phyloP scores from a whole-genome alignment of 73 alveolate genomes.

The Uronychia setigera region DNA sequence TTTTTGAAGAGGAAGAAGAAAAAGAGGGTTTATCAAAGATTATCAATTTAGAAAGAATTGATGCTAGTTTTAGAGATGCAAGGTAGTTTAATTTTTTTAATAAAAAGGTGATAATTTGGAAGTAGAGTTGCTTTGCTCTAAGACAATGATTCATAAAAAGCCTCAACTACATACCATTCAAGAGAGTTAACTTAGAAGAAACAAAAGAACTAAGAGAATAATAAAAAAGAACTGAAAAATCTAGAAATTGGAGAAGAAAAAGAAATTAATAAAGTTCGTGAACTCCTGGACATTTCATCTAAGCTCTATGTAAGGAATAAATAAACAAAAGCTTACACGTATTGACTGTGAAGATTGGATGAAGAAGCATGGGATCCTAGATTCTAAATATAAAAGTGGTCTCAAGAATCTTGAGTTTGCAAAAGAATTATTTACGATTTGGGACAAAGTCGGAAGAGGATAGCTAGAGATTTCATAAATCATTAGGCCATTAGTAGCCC shows the following conservation, averaged over 20 bases:
- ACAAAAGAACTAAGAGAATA: not conserved
- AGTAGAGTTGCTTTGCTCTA: too few species aligned
- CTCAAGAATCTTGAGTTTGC: slow-evolving; percentile 40
- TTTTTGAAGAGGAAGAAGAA: not conserved
- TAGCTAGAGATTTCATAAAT: slow-evolving; percentile 25
- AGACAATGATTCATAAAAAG: too few species aligned
- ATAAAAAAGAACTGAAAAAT: not conserved
- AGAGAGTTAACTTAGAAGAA: not conserved
- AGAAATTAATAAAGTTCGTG: not conserved
- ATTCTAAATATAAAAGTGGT: slow-evolving; percentile 15
- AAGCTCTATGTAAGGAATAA: not conserved
- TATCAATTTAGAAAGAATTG: not conserved
- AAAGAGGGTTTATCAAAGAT: not conserved
- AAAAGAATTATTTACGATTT: slow-evolving; percentile 37
- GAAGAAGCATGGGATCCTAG: slow-evolving; percentile 7
- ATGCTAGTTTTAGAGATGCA: not conserved
- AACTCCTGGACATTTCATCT: not conserved
- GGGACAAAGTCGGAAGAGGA: slow-evolving; percentile 55
- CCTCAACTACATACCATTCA: too few species aligned
- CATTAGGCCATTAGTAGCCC: slow-evolving; percentile 34
- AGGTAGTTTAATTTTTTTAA: not conserved
- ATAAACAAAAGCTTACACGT: not conserved
- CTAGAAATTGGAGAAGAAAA: not conserved
- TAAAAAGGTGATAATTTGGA: not conserved
- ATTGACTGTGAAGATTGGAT: slow-evolving; percentile 18